These are phyloP conservation scores for Blastobotrys ciferrii DNA, from an alignment of 1,139 yeast species.

Conservation along the genomic window DNA sequence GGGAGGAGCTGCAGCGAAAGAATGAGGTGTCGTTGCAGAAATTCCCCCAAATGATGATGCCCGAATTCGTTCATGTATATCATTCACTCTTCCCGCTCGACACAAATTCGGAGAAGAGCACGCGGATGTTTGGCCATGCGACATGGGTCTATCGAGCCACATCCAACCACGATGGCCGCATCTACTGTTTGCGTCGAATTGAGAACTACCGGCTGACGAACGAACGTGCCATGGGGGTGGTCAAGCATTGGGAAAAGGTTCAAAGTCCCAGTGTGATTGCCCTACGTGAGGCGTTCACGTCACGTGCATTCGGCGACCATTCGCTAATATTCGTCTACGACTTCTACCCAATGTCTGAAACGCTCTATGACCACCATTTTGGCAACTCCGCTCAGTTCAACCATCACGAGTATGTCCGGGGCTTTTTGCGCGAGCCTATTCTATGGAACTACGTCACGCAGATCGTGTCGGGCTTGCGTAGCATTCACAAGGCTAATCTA, in stretches of 20 bases:
- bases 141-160: constrained; percentile 75
- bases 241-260: constrained; percentile 53
- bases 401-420: constrained; percentile 19
- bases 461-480: constrained; percentile 61
- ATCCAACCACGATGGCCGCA: constrained; percentile 73
- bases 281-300: constrained; percentile 80
- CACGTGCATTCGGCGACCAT: constrained; percentile 79
- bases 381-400: constrained; percentile 18
- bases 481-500: constrained; percentile 60
- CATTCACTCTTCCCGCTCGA: constrained; percentile 88
- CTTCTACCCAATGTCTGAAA: constrained; percentile 62
- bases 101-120: constrained; percentile 50
- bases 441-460: constrained; percentile 80
- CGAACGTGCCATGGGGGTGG: constrained; percentile 52
- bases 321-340: constrained; percentile 61
- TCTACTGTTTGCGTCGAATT: constrained; percentile 73
- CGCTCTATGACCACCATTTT: constrained; percentile 57
- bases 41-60: constrained; percentile 59
- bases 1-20: constrained; percentile 69
- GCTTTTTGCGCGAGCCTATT: constrained; percentile 38
- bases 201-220: constrained; percentile 60
- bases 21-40: constrained; percentile 81
- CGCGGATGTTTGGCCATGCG: constrained; percentile 58
- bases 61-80: constrained; percentile 75
- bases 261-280: constrained; percentile 59